phyloP scores from a whole-genome alignment of 768 basidiomycete genomes.

The Termitomyces sp. region DNA sequence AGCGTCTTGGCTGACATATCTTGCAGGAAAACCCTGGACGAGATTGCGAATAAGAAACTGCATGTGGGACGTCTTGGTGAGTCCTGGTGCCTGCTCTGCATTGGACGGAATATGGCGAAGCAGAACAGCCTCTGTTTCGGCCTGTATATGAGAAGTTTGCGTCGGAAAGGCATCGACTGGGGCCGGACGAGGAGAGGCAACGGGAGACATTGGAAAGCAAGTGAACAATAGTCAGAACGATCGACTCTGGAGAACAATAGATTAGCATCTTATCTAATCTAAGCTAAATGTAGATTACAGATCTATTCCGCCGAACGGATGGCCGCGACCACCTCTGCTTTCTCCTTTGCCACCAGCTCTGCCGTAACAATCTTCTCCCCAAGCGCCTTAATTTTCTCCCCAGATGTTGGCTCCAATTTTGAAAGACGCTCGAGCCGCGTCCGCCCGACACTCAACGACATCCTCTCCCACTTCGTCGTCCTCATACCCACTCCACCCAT shows the following conservation, averaged over 20 bases:
- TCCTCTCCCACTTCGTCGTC: slow-evolving; percentile 70
- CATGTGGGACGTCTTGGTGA: slow-evolving; percentile 65
- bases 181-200: slow-evolving; percentile 13
- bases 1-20: slow-evolving; percentile 84
- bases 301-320: not conserved
- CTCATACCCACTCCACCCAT: slow-evolving; percentile 87
- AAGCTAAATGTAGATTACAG: not conserved
- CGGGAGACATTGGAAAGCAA: slow-evolving; percentile 12
- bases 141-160: slow-evolving; percentile 54
- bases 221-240: slow-evolving; percentile 2
- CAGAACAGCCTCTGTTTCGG: slow-evolving; percentile 63
- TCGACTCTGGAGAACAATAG: slow-evolving; percentile 2
- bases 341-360: slow-evolving; percentile 13
- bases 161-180: slow-evolving; percentile 60
- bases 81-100: slow-evolving; percentile 21
- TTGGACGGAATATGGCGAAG: slow-evolving; percentile 41
- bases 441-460: slow-evolving; percentile 42
- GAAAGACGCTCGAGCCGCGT: slow-evolving; percentile 17
- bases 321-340: not conserved
- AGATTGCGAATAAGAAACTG: slow-evolving; percentile 70
- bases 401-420: slow-evolving; percentile 17
- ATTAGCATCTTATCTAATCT: slow-evolving; percentile 7
- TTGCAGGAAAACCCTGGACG: slow-evolving; percentile 71
- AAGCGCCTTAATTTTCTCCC: slow-evolving; percentile 20
- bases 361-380: slow-evolving; percentile 26